These are phyloP conservation scores for Arctium minus DNA, from an alignment of 129 eudicot genomes.

Conservation along the genomic window DNA sequence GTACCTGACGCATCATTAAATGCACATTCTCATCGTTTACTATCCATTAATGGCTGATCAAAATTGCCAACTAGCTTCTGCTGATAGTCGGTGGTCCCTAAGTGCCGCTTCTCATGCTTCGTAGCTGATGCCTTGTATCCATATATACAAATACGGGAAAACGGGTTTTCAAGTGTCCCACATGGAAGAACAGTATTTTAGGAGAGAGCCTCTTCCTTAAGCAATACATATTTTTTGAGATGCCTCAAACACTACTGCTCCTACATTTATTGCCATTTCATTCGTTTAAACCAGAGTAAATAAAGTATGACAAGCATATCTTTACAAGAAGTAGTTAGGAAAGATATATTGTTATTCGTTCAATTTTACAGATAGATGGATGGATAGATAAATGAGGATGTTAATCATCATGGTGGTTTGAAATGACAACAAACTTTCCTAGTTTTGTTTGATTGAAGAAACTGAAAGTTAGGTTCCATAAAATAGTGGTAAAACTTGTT, in stretches of 20 bases:
- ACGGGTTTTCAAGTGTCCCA: neutral
- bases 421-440: neutral
- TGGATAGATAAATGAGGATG: neutral
- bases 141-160: neutral
- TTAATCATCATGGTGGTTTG: neutral
- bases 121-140: neutral
- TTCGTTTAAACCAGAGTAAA: neutral
- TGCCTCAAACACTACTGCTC: neutral
- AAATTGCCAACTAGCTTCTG: neutral
- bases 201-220: neutral
- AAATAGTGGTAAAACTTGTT: neutral
- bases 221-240: neutral
- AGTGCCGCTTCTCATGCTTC: neutral
- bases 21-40: neutral
- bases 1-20: neutral
- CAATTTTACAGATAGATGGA: neutral
- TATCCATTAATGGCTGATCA: neutral
- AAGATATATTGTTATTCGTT: neutral
- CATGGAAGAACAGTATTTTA: neutral
- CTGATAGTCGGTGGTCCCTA: neutral
- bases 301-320: neutral
- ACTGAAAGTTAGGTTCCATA: neutral
- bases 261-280: neutral
- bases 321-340: neutral
- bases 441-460: neutral